Base-by-base conservation (phyloP, 345 rosid genomes). In the Citrus australasica region DNA sequence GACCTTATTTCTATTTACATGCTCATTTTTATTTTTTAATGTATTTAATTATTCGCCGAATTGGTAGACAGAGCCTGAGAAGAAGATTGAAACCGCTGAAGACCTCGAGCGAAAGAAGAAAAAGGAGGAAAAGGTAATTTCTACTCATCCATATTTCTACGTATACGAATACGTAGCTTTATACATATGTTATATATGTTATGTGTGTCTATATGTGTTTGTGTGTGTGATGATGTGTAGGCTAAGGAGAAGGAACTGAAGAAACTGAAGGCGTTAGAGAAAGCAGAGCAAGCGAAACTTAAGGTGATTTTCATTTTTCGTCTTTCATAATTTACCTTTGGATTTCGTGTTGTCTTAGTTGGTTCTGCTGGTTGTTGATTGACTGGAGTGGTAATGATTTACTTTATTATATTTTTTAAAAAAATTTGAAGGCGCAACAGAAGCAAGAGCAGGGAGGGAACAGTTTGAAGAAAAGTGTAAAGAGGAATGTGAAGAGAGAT, bases 21-120 rank as follows among this genome's bases (percentile, higher is more conserved):
- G 38, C 53, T 35, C 0, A 32, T 6, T 37, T 6, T 24, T 73
- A 0, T 3, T n/a, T 71, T 59, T 25, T 33, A 17, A 37, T 40
- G 9, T 19, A 7, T 51, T 55, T 27, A 40, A 35, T 37, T 48
- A 28, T 75, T 64, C 9, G 22, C 19, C 56, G 65, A 75, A 64
- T 67, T 35, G 10, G 21, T 56, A 90, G 93, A 84, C 91, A 16
- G 87, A 77, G 69, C 74, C 89, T 46, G 97, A 88, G 78, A 82
- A 83, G 75, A 90, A 87, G 86, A 81, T 79, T 4, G 87, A 80
- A 64, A 90, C 92, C 7, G 90, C 81, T 14, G 94, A 92, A 77
- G 98, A 94, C 27, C 89, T 88, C 22, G 98, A 94, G 84, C 83
- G 94, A 58, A 91, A 94, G 90, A 93, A 92, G 92, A 94, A 88